These are phyloP conservation scores for Fonsecaea pugnacius DNA, from an alignment of 2,329 filamentous ascomycete species.

Conservation along the genomic window DNA sequence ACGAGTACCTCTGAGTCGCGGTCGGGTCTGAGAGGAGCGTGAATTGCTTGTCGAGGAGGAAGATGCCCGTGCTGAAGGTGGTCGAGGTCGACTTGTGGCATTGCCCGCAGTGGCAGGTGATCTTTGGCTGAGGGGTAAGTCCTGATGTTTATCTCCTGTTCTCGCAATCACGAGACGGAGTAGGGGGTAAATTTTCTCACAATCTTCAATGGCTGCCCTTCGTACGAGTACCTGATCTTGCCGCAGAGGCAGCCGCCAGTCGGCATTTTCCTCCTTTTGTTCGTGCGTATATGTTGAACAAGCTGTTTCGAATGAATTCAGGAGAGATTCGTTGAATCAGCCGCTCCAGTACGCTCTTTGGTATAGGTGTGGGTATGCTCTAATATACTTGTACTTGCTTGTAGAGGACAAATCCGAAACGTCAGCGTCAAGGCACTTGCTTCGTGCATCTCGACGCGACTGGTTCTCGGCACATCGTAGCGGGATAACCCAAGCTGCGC, in stretches of 20 bases:
- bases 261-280: background rate
- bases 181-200: background rate
- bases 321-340: too few relatives aligned
- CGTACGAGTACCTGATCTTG: background rate
- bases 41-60: background rate
- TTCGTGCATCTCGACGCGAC: too few relatives aligned
- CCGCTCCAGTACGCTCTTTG: too few relatives aligned
- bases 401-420: too few relatives aligned
- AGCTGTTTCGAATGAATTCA: too few relatives aligned
- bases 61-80: background rate
- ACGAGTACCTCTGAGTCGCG: background rate
- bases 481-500: too few relatives aligned
- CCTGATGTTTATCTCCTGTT: background rate
- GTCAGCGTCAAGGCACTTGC: too few relatives aligned
- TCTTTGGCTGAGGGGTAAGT: background rate
- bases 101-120: background rate
- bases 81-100: background rate
- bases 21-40: background rate
- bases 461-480: too few relatives aligned
- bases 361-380: too few relatives aligned
- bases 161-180: background rate
- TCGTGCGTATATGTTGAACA: too few relatives aligned
- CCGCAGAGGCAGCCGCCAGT: background rate
- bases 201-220: background rate
- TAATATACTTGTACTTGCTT: too few relatives aligned